A percentile compares a stretch with the other conserved stretches of the same genome.
These are phyloP conservation scores for Podospora pseudocomata DNA, from an alignment of 495 filamentous ascomycete species.

Conservation along the genomic window DNA sequence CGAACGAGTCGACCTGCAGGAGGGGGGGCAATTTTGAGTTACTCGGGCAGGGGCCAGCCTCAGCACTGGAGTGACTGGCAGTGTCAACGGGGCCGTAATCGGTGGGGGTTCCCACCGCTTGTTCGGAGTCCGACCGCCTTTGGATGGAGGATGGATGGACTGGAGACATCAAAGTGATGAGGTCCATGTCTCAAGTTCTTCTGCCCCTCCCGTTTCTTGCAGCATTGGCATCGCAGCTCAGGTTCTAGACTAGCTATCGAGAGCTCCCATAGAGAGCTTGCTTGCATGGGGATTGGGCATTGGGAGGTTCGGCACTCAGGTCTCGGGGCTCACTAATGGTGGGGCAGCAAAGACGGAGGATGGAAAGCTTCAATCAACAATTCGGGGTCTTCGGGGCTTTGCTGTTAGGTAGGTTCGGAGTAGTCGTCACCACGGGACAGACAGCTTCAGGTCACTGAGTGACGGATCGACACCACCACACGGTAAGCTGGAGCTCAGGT, in stretches of 20 bases:
- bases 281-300: too few relatives aligned
- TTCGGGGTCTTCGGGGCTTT: conserved; percentile 13
- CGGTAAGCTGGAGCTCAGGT: conserved; percentile 1
- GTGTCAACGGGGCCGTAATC: conserved; percentile 20
- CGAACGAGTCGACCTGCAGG: conserved; percentile 15
- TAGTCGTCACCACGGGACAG: background rate
- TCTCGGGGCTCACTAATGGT: conserved; percentile 3
- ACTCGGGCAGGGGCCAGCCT: background rate
- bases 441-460: background rate
- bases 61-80: background rate
- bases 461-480: too few relatives aligned
- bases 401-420: background rate
- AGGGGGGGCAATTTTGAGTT: conserved; percentile 20
- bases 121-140: conserved; percentile 25
- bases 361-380: background rate
- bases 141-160: background rate
- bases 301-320: background rate
- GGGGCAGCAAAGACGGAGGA: conserved; percentile 2
- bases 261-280: too few relatives aligned
- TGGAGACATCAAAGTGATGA: background rate
- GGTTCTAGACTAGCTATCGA: too few relatives aligned
- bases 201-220: background rate
- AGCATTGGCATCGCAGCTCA: too few relatives aligned
- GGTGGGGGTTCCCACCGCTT: conserved; percentile 23
- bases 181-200: background rate